Evolutionary conservation across 2,329 filamentous ascomycete species (phyloP), one percentile per base, ranked within the genome.

Genomic region (Cercospora sp.): DNA sequence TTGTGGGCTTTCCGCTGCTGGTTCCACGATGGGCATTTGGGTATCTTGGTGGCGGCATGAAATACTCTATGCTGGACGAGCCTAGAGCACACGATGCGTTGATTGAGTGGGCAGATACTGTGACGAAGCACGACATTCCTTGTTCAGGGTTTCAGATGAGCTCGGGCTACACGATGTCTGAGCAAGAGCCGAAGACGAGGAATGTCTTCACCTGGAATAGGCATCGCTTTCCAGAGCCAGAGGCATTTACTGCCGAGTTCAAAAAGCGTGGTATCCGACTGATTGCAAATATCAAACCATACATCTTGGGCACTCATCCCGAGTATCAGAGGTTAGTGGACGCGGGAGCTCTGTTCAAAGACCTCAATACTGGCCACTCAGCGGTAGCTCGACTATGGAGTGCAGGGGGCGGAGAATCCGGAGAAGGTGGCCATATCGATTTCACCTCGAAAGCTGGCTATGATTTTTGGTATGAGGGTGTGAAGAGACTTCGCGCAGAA

Each of bases 131-230:
- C 69, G 89, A 87, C 30, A 91, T 91, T 60, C 89, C 89, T 2
- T 90, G 89, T 73, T 91, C 89, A 0, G 89, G 87, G 0, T 89
- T 90, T 75, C 89, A 91, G 75, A 89, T 91, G 89, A 89, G 86
- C 26, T 90, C 88, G 0, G 90, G 90, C 0, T 92, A 92, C 75
- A 91, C 89, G 0, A 86, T 92, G 3, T 85, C 89, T 0, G 88
- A 90, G 72, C 82, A 81, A 0, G 85, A 87, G 65, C 90, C 90
- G 1, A 91, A 91, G 78, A 90, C 89, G 0, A 82, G 90, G 65
- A 91, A 90, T 68, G 89, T 91, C 3, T 90, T 87, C 73, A 89
- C 88, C 0, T 93, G 90, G 90, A 92, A 92, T 72, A 79, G 79
- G 4, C 86, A 91, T 73, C 85, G 90, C 0, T 92, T 92, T 75